Evolutionary conservation across 2,329 filamentous ascomycete species (phyloP).

Genomic region (Rutstroemia sp.): DNA sequence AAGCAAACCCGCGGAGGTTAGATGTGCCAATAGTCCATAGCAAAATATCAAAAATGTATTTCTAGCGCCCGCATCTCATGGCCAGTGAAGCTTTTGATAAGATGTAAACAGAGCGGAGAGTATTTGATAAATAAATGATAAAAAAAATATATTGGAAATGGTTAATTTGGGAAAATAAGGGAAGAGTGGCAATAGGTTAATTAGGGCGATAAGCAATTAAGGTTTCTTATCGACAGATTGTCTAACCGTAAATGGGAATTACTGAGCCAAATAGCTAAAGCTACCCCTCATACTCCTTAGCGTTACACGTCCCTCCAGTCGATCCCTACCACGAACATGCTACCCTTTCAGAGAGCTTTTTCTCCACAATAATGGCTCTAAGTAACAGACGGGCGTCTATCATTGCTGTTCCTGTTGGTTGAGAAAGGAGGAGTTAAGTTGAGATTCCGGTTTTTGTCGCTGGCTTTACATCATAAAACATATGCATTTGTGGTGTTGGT

Average conservation of each 20-base stretch:
- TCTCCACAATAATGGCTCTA: not conserved
- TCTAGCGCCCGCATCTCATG: not conserved
- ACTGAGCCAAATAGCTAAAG: not conserved
- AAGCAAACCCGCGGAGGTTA: not conserved
- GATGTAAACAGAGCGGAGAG: not conserved
- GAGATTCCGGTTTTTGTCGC: too few relatives aligned
- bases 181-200: not conserved
- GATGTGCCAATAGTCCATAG: not conserved
- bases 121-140: not conserved
- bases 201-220: conserved; percentile 1
- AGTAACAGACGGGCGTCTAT: too few relatives aligned
- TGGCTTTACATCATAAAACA: too few relatives aligned
- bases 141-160: not conserved
- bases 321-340: not conserved
- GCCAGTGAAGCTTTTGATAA: too few relatives aligned
- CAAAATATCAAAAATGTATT: not conserved
- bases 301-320: not conserved
- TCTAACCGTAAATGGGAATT: not conserved
- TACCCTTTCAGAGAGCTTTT: not conserved
- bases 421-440: too few relatives aligned
- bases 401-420: too few relatives aligned
- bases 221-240: not conserved
- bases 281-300: conserved; percentile 5
- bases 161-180: not conserved
- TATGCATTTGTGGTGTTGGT: too few relatives aligned